Percentiles rank a stretch among this genome's conserved stretches.
These are phyloP conservation scores for Dendrobium nobile DNA, from an alignment of 106 monocot genomes.

Conservation along the genomic window DNA sequence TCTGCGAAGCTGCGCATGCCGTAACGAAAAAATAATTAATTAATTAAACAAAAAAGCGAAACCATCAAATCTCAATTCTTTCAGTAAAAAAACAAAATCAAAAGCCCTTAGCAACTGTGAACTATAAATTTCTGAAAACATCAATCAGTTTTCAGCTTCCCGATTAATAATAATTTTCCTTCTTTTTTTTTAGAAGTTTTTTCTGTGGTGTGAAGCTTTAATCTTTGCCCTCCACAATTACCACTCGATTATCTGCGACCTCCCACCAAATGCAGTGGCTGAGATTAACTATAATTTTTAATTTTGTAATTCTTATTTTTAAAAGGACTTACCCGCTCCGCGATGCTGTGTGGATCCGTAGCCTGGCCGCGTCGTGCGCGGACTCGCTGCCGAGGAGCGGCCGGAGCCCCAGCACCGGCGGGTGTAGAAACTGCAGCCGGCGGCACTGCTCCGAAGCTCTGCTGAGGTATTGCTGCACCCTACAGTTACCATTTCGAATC, in stretches of 20 bases:
- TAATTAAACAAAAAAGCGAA: background rate
- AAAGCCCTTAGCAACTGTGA: background rate
- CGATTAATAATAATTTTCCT: background rate
- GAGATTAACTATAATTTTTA: too few relatives aligned
- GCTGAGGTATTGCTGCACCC: slow-evolving; percentile 17
- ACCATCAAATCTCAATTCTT: background rate
- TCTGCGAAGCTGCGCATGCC: slow-evolving; percentile 53
- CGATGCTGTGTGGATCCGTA: slow-evolving; percentile 9
- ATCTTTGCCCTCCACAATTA: background rate
- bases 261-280: too few relatives aligned
- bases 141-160: background rate
- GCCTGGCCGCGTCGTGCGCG: slow-evolving; percentile 9
- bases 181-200: too few relatives aligned
- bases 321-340: slow-evolving; percentile 23
- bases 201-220: background rate
- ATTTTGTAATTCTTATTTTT: too few relatives aligned
- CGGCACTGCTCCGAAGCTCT: slow-evolving; percentile 46
- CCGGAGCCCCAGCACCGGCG: slow-evolving; percentile 11
- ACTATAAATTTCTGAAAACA: background rate
- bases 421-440: slow-evolving; percentile 11
- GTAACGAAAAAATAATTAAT: background rate
- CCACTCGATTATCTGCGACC: background rate
- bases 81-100: background rate
- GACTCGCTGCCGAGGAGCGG: slow-evolving; percentile 59
- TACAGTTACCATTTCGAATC: background rate